These are phyloP conservation scores for Amphichorda felina DNA, from an alignment of 2,329 filamentous ascomycete genomes.

Conservation along the genomic window DNA sequence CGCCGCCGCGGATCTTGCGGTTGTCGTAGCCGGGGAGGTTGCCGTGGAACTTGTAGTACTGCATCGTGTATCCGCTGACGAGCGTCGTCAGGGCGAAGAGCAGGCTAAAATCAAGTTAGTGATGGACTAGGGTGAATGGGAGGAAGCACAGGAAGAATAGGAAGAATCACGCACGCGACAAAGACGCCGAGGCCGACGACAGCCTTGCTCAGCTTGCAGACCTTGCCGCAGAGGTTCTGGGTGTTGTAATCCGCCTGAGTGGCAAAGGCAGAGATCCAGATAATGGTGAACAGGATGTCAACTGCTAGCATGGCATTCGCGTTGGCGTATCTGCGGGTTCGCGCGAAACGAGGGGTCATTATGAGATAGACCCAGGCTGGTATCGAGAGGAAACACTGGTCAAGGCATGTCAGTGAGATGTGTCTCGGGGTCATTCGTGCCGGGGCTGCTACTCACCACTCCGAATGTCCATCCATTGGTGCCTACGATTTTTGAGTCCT, in stretches of 20 bases:
- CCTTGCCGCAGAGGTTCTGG: slow-evolving; percentile 38
- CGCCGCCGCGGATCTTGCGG: slow-evolving; percentile 24
- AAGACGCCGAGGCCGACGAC: slow-evolving; percentile 53
- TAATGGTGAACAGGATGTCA: slow-evolving; percentile 43
- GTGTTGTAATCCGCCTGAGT: slow-evolving; percentile 54
- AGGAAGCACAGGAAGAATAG: neutral
- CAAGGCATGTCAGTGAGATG: neutral
- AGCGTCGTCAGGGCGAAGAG: slow-evolving; percentile 40
- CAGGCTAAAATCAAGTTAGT: slow-evolving; percentile 27
- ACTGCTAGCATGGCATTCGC: slow-evolving; percentile 49
- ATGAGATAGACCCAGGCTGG: slow-evolving; percentile 54
- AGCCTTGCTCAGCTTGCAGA: slow-evolving; percentile 49
- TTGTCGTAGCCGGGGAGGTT: slow-evolving; percentile 50
- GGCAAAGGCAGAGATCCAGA: slow-evolving; percentile 58
- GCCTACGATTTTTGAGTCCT: slow-evolving; percentile 37
- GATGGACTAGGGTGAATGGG: neutral
- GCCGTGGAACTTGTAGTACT: slow-evolving; percentile 51
- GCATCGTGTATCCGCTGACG: slow-evolving; percentile 46
- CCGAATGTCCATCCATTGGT: slow-evolving; percentile 53
- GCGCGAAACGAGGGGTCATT: slow-evolving; percentile 51
- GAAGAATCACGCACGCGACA: slow-evolving; percentile 32
- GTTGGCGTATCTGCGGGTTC: slow-evolving; percentile 49
- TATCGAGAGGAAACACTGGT: slow-evolving; percentile 51
- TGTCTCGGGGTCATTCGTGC: neutral
- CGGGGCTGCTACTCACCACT: slow-evolving; percentile 32